Percentiles rank a stretch among this genome's conserved stretches.
phyloP scores from a whole-genome alignment of 768 basidiomycete genomes.

The Termitomyces sp. region DNA sequence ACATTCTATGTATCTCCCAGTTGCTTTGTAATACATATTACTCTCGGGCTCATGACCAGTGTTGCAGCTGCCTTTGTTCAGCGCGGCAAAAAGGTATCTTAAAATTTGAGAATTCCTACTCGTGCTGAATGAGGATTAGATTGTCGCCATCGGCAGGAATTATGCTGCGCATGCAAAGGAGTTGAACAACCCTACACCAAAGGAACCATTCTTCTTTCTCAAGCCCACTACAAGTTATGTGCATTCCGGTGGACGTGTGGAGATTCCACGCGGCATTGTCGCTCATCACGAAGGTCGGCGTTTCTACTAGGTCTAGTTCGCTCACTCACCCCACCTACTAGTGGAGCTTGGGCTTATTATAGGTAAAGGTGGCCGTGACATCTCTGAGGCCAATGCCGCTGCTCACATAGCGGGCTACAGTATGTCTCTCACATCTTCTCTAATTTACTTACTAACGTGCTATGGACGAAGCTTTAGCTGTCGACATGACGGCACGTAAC shows the following conservation, averaged over 20 bases:
- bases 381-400: constrained; percentile 67
- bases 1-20: constrained; percentile 1
- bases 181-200: constrained; percentile 82
- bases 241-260: constrained; percentile 69
- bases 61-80: constrained; percentile 31
- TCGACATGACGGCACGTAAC: constrained; percentile 97
- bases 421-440: constrained; percentile 31
- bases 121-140: constrained; percentile 38
- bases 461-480: constrained; percentile 67
- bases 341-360: constrained; percentile 98
- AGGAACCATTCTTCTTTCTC: constrained; percentile 97
- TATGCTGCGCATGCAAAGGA: constrained; percentile 92
- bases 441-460: constrained; percentile 4
- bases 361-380: constrained; percentile 82
- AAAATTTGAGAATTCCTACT: background rate
- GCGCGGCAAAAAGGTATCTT: constrained; percentile 34
- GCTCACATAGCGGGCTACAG: constrained; percentile 91
- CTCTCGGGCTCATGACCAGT: constrained; percentile 3
- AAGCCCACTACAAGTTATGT: constrained; percentile 95
- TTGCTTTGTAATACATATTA: background rate
- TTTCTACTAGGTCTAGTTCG: background rate
- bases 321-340: constrained; percentile 20
- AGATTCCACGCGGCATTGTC: constrained; percentile 80
- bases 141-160: constrained; percentile 95
- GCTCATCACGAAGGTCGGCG: constrained; percentile 87